A percentile compares a stretch with the other conserved stretches of the same genome.
Conservation (phyloP, 495 filamentous ascomycete genomes). For the Xylaria curta region DNA sequence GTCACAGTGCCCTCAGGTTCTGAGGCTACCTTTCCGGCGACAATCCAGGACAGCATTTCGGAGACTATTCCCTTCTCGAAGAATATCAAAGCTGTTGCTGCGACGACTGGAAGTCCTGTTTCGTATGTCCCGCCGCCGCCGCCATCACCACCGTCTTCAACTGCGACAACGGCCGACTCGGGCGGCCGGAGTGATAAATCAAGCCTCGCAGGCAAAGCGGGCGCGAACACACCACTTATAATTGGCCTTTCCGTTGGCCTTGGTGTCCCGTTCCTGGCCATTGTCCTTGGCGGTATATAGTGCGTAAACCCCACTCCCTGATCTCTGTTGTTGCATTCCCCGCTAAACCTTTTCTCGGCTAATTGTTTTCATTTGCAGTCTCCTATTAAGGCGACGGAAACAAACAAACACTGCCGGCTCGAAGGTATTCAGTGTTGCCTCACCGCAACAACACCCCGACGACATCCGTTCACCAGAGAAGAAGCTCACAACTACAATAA, state of each 20-base stretch:
- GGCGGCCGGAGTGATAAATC: slow-evolving; percentile 13
- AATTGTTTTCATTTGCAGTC: slow-evolving; percentile 20
- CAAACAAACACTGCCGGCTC: slow-evolving; percentile 23
- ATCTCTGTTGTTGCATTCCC: not conserved
- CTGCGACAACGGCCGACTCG: slow-evolving; percentile 27
- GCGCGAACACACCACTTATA: slow-evolving; percentile 47
- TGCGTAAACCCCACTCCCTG: slow-evolving; percentile 37
- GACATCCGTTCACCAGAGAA: not conserved
- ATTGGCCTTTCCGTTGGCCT: slow-evolving; percentile 53
- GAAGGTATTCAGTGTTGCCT: slow-evolving; percentile 13
- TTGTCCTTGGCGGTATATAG: slow-evolving; percentile 41
- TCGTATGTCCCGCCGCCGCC: slow-evolving; percentile 43
- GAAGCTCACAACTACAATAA: slow-evolving; percentile 1
- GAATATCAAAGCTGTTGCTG: slow-evolving; percentile 42
- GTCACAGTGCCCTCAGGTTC: slow-evolving; percentile 48
- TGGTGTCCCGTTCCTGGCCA: slow-evolving; percentile 47
- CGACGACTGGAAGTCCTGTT: slow-evolving; percentile 44
- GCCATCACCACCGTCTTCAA: slow-evolving; percentile 29
- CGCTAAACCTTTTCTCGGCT: not conserved
- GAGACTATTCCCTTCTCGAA: slow-evolving; percentile 47
- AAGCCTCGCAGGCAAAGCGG: slow-evolving; percentile 29
- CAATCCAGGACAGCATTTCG: slow-evolving; percentile 38
- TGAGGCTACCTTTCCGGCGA: slow-evolving; percentile 44
- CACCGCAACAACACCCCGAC: not conserved
- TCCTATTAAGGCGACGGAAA: slow-evolving; percentile 29